Percentiles rank a stretch among this genome's conserved stretches.
Evolutionary conservation across 2,329 filamentous ascomycete species (phyloP).

Genomic region (Exophiala lecanii-corni): DNA sequence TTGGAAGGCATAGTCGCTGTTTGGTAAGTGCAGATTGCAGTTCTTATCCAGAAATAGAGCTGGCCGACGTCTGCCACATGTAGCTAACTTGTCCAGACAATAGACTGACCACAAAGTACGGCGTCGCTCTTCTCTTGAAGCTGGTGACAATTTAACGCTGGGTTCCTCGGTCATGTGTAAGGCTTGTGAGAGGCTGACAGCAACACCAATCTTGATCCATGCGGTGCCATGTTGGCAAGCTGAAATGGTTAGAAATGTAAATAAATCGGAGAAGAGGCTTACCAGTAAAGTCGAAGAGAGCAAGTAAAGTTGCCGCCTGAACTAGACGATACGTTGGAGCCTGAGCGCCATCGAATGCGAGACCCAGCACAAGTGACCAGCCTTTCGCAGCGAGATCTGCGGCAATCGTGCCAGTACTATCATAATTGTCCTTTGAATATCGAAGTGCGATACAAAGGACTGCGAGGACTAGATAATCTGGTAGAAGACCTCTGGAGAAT

Average conservation of each 20-base stretch:
- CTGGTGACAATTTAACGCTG: constrained; percentile 33
- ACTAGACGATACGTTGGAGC: constrained; percentile 32
- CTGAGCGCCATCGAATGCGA: constrained; percentile 31
- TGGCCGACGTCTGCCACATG: constrained; percentile 86
- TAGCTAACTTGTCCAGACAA: constrained; percentile 80
- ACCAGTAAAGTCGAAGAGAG: constrained; percentile 38
- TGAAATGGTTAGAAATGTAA: constrained; percentile 8
- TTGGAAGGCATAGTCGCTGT: constrained; percentile 13
- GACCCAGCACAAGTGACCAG: constrained; percentile 33
- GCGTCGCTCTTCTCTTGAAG: constrained; percentile 81
- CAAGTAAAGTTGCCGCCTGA: constrained; percentile 35
- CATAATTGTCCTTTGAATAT: constrained; percentile 29
- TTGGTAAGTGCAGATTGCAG: constrained; percentile 23
- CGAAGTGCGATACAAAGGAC: constrained; percentile 32
- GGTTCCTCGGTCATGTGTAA: constrained; percentile 33
- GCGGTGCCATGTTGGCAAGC: constrained; percentile 28
- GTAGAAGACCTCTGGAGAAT: constrained; percentile 26
- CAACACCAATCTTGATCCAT: constrained; percentile 36
- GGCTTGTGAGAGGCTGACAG: constrained; percentile 58
- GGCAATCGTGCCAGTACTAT: constrained; percentile 23
- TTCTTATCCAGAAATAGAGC: constrained; percentile 68
- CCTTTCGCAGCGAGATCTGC: constrained; percentile 30
- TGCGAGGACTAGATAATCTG: constrained; percentile 32
- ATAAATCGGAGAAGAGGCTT: constrained; percentile 8
- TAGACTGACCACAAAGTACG: constrained; percentile 96